Evolutionary conservation across 306 rosid species (phyloP), one percentile per base, ranked within the genome.

Genomic region (Corylus americana): DNA sequence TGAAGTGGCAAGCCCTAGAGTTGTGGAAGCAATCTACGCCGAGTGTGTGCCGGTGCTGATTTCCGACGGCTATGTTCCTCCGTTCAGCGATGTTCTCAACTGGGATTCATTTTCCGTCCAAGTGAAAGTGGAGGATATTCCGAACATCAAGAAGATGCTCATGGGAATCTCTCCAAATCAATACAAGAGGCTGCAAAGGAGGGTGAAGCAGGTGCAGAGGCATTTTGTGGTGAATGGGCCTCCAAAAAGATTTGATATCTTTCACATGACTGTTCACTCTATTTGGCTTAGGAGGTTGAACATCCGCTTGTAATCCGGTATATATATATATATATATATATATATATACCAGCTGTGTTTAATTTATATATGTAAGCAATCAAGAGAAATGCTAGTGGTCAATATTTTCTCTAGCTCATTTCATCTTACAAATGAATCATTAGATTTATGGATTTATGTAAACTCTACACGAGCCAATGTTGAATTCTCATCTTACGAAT

Each of bases 11-110:
- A 87, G 84, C 69, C 86, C 90, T 0, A 83, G 90, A 70, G 77
- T 81, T 35, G 87, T 87, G 82, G 90, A 87, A 42, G 90, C 90
- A 75, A 87, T 87, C 44, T 84, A 87, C 6, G 86, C 87, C 16
- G 87, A 83, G 39, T 84, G 87, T 44, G 82, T 87, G 44, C 90
- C 82, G 8, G 85, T 86, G 59, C 27, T 86, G 78, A 86, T 86
- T 50, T 86, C 90, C 0, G 86, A 84, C 3, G 55, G 79, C 49
- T 87, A 81, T 20, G 79, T 81, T 27, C 87, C 90, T 9, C 90
- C 90, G 6, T 86, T 87, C 78, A 84, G 86, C 35, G 87, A 87
- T 79, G 87, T 87, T 54, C 74, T 84, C 22, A 61, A 84, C 16
- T 87, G 90, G 90, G 79, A 73, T 53, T 78, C 82, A 8, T 87